A percentile compares a stretch with the other conserved stretches of the same genome.
Evolutionary conservation across 2,329 filamentous ascomycete species (phyloP).

Genomic region (Colletotrichum lentis): DNA sequence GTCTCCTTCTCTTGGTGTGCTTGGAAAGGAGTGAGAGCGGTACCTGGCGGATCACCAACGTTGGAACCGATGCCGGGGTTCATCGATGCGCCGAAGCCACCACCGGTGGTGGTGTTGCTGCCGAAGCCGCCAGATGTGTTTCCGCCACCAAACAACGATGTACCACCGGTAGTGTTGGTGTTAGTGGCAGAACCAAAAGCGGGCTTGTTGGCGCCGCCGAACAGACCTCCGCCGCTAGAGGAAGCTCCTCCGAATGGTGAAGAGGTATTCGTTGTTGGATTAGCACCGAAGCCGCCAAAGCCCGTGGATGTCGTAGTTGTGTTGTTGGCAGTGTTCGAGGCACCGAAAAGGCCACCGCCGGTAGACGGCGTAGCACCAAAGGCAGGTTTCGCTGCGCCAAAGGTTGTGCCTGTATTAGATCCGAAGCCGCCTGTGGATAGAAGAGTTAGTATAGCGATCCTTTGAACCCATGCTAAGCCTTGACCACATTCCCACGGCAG

Average conservation of each 20-base stretch:
- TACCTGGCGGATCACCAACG: conserved; percentile 71
- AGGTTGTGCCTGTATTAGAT: conserved; percentile 47
- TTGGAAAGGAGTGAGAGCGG: conserved; percentile 73
- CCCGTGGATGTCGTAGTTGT: conserved; percentile 48
- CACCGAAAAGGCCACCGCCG: conserved; percentile 58
- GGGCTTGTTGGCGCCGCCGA: conserved; percentile 58
- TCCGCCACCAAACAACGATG: conserved; percentile 57
- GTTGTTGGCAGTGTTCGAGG: conserved; percentile 46
- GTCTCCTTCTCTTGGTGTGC: conserved; percentile 78
- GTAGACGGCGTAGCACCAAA: conserved; percentile 40
- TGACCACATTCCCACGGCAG: background rate
- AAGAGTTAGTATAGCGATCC: conserved; percentile 1
- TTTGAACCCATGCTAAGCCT: background rate
- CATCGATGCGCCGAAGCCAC: conserved; percentile 54
- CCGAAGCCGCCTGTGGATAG: conserved; percentile 45
- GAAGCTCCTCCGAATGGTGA: conserved; percentile 52
- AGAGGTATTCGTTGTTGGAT: conserved; percentile 45
- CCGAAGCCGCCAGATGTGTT: conserved; percentile 51
- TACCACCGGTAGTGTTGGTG: conserved; percentile 52
- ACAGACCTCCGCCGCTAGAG: conserved; percentile 53
- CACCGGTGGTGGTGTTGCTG: conserved; percentile 46
- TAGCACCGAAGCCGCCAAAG: conserved; percentile 54
- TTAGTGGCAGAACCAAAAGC: conserved; percentile 57
- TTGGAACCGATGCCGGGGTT: conserved; percentile 62
- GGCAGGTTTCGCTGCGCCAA: conserved; percentile 47